Evolutionary conservation across 2,329 filamentous ascomycete genomes (phyloP), one percentile per base, ranked within the genome.

Genomic region (Amphichorda felina): DNA sequence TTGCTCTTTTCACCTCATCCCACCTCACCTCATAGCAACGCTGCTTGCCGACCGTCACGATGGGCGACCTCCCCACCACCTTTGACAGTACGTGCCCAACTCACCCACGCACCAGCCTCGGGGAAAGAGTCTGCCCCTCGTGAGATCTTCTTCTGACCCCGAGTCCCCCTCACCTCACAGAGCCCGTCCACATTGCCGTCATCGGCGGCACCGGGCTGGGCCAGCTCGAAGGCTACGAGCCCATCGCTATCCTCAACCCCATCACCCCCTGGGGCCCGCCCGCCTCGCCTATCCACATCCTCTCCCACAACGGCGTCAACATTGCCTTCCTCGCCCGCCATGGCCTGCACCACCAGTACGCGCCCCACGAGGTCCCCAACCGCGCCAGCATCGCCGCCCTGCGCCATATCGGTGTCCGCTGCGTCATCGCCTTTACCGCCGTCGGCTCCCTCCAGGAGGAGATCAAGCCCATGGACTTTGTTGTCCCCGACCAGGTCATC

Each of bases 341-440:
- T 61, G 91, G 91, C 45, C 56, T 77, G 10, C 70, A 91, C 72
- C 91, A 98, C 66, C 75, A 95, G 60, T 71, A 83, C 46, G 86
- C 88, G 5, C 91, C 91, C 0, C 88, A 95, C 54, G 91, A 98
- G 62, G 83, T 98, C n/a, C 87, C 88, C 40, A 75, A 79, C 45
- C 85, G 85, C 43, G 91, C 91, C 60, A 98, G 96, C 67, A 94
- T 98, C 51, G 89, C 91, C n/a, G 91, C 91, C n/a, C 70, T 98
- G 43, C 80, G 91, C 45, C 79, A 75, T 49, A 70, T 98, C 41
- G 91, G 91, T 45, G 91, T 96, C 31, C 79, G 88, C 51, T 83
- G 78, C 55, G 75, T 96, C 56, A 84, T 98, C 54, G 87, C 89
- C 43, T 98, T 98, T 67, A 89, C 82, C 44, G 91, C 91, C 33